Evolutionary conservation across 345 rosid species (phyloP).

Genomic region (Linum tenue): DNA sequence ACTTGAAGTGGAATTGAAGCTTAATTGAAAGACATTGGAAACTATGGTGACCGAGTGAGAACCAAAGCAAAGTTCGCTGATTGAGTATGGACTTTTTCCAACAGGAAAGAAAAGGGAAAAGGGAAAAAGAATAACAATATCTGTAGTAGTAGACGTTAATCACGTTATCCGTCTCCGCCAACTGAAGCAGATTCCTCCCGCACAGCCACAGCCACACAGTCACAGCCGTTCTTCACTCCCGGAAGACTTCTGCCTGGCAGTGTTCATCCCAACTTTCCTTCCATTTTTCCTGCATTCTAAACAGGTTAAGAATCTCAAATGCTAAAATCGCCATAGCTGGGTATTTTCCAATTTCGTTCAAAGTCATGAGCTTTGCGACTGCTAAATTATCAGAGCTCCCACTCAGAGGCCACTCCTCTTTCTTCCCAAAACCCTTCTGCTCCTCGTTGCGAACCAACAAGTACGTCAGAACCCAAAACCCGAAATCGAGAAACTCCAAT

Average conservation of each 20-base stretch:
- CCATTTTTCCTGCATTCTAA: too few relatives aligned
- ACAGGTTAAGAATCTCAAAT: too few relatives aligned
- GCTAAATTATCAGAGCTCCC: constrained; percentile 60
- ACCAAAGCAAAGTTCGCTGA: neutral
- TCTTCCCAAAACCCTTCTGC: constrained; percentile 35
- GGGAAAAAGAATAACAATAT: constrained; percentile 29
- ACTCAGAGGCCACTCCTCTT: constrained; percentile 40
- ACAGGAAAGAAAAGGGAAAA: neutral
- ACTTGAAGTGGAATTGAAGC: too few relatives aligned
- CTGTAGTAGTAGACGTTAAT: constrained; percentile 2
- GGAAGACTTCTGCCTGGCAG: neutral
- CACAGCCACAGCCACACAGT: neutral
- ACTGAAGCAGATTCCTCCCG: constrained; percentile 1
- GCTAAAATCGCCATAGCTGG: too few relatives aligned
- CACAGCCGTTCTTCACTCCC: neutral
- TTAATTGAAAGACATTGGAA: neutral
- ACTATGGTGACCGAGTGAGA: neutral
- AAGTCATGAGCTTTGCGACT: constrained; percentile 42
- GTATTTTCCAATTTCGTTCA: neutral
- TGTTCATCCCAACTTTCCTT: too few relatives aligned
- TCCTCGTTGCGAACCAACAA: constrained; percentile 25
- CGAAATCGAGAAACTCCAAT: neutral
- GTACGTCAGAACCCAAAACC: constrained; percentile 23
- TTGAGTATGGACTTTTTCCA: neutral
- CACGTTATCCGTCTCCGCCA: constrained; percentile 12